These are phyloP conservation scores for Acer campestre DNA, from an alignment of 345 rosid species.

Conservation along the genomic window DNA sequence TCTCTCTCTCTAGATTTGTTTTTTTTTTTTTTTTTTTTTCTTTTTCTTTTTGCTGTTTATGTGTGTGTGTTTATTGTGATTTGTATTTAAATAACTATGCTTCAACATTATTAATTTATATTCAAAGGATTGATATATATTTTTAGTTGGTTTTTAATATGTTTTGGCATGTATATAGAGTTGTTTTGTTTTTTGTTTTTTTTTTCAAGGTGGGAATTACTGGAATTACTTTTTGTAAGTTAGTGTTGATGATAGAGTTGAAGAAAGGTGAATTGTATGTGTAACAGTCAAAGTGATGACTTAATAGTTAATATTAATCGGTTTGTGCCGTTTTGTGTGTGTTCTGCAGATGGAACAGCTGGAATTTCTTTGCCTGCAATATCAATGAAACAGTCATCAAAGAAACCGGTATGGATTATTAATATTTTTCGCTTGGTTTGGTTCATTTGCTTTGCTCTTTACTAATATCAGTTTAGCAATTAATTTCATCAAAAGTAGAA, in stretches of 20 bases:
- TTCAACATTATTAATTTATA: no score
- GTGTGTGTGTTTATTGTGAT: not conserved
- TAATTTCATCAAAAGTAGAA: not conserved
- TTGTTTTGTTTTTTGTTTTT: not conserved
- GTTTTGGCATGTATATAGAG: not conserved
- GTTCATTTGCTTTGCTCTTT: not conserved
- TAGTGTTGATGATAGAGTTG: not conserved
- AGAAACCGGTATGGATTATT: conserved; percentile 66
- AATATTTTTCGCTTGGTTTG: not conserved
- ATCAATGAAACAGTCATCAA: conserved; percentile 80
- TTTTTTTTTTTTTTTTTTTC: not conserved
- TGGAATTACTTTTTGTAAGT: not conserved
- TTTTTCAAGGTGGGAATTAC: not conserved
- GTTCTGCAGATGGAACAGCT: conserved; percentile 93
- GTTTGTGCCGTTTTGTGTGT: conserved; percentile 5
- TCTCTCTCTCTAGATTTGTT: not conserved
- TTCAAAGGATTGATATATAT: no score
- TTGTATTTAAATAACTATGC: not conserved
- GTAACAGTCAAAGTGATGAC: not conserved
- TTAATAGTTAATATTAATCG: not conserved
- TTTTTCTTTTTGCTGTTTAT: not conserved
- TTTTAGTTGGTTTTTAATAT: not conserved
- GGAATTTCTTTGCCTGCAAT: conserved; percentile 95
- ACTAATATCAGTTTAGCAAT: not conserved
- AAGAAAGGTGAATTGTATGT: not conserved